Conservation (phyloP, 108 stramenopile genomes). For the Cyclostephanos tholiformis region DNA sequence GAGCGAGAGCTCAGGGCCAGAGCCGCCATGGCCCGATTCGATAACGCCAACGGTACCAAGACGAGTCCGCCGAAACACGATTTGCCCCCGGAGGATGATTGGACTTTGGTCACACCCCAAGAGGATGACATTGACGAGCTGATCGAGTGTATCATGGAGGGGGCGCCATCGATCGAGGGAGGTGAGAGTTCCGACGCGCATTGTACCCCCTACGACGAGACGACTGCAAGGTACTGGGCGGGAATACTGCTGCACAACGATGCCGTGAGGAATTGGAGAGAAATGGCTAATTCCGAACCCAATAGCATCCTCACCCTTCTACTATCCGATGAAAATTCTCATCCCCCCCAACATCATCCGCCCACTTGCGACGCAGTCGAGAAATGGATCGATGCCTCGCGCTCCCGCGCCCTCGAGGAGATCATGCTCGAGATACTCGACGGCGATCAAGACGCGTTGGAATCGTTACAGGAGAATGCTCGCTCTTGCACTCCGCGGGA, state of each 20-base stretch:
- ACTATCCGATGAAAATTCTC: conserved; percentile 2
- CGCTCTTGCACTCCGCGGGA: conserved; percentile 74
- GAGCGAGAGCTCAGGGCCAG: conserved; percentile 49
- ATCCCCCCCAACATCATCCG: conserved; percentile 1
- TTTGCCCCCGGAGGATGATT: conserved; percentile 32
- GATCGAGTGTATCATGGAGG: conserved; percentile 61
- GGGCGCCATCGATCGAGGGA: not conserved
- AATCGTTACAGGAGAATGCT: conserved; percentile 56
- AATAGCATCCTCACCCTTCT: conserved; percentile 20
- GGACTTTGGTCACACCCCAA: conserved; percentile 64
- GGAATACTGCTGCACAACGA: not conserved
- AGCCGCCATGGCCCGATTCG: conserved; percentile 59
- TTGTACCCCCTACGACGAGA: not conserved
- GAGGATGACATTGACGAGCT: conserved; percentile 80
- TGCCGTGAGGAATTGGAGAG: conserved; percentile 67
- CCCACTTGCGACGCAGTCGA: conserved; percentile 39
- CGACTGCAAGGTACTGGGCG: conserved; percentile 33
- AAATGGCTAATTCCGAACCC: conserved; percentile 66
- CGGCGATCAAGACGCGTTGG: conserved; percentile 62
- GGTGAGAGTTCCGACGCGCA: not conserved
- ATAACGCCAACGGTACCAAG: conserved; percentile 4
- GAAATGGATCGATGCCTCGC: conserved; percentile 74
- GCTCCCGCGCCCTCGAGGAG: conserved; percentile 68
- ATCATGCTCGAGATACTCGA: conserved; percentile 87
- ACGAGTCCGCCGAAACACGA: conserved; percentile 2